A percentile compares a stretch with the other conserved stretches of the same genome.
Evolutionary conservation across 2,329 filamentous ascomycete genomes (phyloP).

Genomic region (Alternaria atra): DNA sequence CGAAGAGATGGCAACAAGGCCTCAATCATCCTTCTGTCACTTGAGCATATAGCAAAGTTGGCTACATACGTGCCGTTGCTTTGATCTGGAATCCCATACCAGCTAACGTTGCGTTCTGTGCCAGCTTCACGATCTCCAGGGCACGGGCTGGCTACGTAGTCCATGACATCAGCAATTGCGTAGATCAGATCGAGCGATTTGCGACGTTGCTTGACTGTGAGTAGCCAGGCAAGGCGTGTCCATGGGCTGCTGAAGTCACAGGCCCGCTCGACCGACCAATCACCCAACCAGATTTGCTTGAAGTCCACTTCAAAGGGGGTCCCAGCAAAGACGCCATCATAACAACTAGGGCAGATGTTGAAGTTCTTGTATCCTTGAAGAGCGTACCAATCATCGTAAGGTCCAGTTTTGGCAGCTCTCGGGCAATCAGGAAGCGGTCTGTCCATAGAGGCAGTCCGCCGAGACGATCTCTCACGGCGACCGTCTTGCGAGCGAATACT

Average conservation of each 20-base stretch:
- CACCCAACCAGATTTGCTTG: conserved; percentile 66
- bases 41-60: conserved; percentile 78
- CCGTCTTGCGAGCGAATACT: conserved; percentile 40
- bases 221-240: conserved; percentile 84
- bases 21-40: conserved; percentile 77
- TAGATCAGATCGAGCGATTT: conserved; percentile 74
- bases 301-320: conserved; percentile 76
- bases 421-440: conserved; percentile 68
- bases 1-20: conserved; percentile 76
- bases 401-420: conserved; percentile 67
- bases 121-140: conserved; percentile 63
- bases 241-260: conserved; percentile 86
- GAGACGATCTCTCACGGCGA: conserved; percentile 30
- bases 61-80: conserved; percentile 69
- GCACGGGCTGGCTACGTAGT: conserved; percentile 63
- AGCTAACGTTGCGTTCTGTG: conserved; percentile 62
- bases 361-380: conserved; percentile 75
- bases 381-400: conserved; percentile 82
- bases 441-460: conserved; percentile 17
- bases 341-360: conserved; percentile 85
- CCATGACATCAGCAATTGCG: conserved; percentile 70
- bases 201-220: conserved; percentile 75
- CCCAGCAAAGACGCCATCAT: conserved; percentile 71
- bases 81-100: conserved; percentile 79
- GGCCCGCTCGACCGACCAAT: conserved; percentile 65